These are phyloP conservation scores for Pseudocercospora fuligena DNA, from an alignment of 2,329 filamentous ascomycete genomes.

Conservation along the genomic window DNA sequence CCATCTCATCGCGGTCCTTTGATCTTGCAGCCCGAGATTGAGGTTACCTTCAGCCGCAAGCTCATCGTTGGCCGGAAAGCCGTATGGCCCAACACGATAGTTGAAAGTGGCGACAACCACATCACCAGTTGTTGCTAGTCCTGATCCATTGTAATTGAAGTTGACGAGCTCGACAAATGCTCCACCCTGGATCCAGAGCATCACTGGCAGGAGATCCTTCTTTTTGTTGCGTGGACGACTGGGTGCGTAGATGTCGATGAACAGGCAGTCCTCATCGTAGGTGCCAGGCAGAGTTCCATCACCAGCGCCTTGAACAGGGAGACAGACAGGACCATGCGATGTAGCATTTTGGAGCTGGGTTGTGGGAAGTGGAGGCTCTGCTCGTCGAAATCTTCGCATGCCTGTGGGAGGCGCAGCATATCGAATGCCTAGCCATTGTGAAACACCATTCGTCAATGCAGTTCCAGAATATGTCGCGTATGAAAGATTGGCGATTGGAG, in stretches of 20 bases:
- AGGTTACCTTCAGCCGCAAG: constrained; percentile 37
- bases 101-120: constrained; percentile 73
- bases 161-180: constrained; percentile 44
- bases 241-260: constrained; percentile 67
- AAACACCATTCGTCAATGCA: neutral
- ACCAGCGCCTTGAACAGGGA: neutral
- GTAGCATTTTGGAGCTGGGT: neutral
- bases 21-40: constrained; percentile 39
- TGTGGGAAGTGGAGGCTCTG: neutral
- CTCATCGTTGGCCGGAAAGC: constrained; percentile 61
- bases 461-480: constrained; percentile 1
- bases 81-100: constrained; percentile 73
- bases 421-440: neutral
- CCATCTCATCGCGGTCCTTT: constrained; percentile 41
- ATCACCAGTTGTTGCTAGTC: constrained; percentile 53
- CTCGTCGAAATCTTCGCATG: neutral
- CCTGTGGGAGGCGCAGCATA: neutral
- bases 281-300: constrained; percentile 33
- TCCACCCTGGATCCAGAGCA: constrained; percentile 54
- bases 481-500: neutral
- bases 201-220: constrained; percentile 58
- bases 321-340: constrained; percentile 4
- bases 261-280: constrained; percentile 65
- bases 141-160: constrained; percentile 45
- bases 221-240: constrained; percentile 52